A percentile compares a stretch with the other conserved stretches of the same genome.
These are phyloP conservation scores for Elaeagnus macrophylla DNA, from an alignment of 306 rosid species.

Conservation along the genomic window DNA sequence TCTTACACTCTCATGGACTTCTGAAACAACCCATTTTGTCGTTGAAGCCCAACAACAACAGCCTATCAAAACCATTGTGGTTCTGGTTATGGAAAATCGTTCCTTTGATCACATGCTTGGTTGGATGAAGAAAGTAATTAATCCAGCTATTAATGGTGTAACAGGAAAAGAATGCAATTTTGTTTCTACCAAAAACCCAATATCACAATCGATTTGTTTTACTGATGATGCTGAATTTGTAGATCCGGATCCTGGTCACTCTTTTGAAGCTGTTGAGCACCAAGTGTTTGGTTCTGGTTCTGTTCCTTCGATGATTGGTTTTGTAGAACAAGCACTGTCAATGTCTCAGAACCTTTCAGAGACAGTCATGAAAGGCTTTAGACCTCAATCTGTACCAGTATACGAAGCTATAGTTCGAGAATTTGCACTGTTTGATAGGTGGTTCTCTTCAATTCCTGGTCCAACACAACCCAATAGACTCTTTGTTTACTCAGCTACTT, in stretches of 20 bases:
- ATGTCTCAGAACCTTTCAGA: conserved; percentile 60
- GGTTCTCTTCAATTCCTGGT: conserved; percentile 89
- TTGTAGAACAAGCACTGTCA: conserved; percentile 74
- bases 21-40: conserved; percentile 15
- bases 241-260: conserved; percentile 95
- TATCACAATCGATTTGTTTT: conserved; percentile 51
- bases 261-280: conserved; percentile 61
- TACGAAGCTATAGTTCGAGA: conserved; percentile 59
- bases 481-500: conserved; percentile 79
- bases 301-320: conserved; percentile 74
- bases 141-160: conserved; percentile 62
- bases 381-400: conserved; percentile 61
- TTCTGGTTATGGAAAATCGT: conserved; percentile 77
- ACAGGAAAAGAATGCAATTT: conserved; percentile 82
- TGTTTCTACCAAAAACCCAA: conserved; percentile 38
- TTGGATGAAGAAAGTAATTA: conserved; percentile 77
- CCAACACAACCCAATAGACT: conserved; percentile 92
- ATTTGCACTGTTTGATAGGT: conserved; percentile 66
- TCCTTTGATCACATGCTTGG: conserved; percentile 84
- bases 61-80: conserved; percentile 74
- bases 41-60: conserved; percentile 31
- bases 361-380: conserved; percentile 82
- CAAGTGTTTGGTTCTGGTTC: conserved; percentile 72
- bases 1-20: conserved; percentile 34
- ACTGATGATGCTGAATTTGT: conserved; percentile 72